Conservation (phyloP, 202 grass and related monocot species). For the Alloteropsis angusta region DNA sequence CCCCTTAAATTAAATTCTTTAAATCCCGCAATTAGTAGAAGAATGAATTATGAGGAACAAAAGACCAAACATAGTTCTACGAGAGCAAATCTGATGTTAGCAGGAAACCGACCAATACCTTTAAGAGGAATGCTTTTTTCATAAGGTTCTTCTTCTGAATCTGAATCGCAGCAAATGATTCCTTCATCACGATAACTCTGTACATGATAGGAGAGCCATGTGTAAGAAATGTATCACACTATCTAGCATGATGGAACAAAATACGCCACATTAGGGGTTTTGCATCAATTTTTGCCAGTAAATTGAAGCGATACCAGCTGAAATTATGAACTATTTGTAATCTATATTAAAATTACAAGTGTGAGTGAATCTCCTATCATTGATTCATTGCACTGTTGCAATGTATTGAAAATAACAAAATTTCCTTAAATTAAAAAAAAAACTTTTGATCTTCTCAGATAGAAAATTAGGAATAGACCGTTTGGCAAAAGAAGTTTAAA, state of each 20-base stretch:
- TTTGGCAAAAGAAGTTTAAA: not conserved
- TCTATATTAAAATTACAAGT: not conserved
- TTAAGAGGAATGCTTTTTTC: slow-evolving; percentile 15
- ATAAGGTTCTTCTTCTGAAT: slow-evolving; percentile 51
- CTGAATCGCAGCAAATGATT: slow-evolving; percentile 40
- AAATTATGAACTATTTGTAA: not conserved
- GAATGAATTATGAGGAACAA: not conserved
- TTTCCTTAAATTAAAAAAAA: not conserved
- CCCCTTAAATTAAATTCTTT: not conserved
- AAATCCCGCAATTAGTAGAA: not conserved
- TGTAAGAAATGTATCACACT: not conserved
- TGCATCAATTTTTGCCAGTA: too few relatives aligned
- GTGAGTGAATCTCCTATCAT: not conserved
- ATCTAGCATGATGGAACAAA: not conserved
- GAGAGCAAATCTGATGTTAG: not conserved
- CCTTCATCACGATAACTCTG: slow-evolving; percentile 33
- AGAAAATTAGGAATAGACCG: not conserved
- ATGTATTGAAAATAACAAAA: too few relatives aligned
- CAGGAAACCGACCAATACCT: slow-evolving; percentile 20
- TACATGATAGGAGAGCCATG: slow-evolving; percentile 7
- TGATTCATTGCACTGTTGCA: too few relatives aligned
- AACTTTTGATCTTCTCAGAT: too few relatives aligned
- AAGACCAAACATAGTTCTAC: not conserved
- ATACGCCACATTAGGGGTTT: not conserved
- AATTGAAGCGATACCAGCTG: not conserved